A percentile compares a stretch with the other conserved stretches of the same genome.
phyloP scores from a whole-genome alignment of 1,284 basidiomycete species.

The Schizopora paradoxa region DNA sequence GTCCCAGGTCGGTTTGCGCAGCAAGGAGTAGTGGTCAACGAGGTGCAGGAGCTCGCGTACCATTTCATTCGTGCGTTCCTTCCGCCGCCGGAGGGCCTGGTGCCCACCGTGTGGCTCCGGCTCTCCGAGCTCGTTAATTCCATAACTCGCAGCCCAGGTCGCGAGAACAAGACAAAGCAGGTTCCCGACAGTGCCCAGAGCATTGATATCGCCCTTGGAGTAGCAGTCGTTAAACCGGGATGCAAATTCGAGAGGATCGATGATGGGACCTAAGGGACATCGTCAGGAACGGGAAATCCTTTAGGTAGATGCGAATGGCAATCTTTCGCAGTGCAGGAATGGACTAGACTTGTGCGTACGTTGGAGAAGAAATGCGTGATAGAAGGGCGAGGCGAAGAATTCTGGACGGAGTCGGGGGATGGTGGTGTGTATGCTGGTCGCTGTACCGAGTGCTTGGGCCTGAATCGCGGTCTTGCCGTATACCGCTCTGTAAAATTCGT shows the following conservation, averaged over 20 bases:
- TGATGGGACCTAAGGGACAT: constrained; percentile 50
- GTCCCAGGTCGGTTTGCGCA: constrained; percentile 82
- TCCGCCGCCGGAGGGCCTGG: constrained; percentile 34
- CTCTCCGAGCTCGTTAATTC: constrained; percentile 71
- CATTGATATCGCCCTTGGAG: constrained; percentile 49
- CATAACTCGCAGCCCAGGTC: constrained; percentile 83
- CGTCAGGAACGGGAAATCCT: constrained; percentile 18
- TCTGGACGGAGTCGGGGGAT: constrained; percentile 70
- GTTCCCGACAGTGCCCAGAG: constrained; percentile 53
- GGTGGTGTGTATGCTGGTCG: constrained; percentile 27
- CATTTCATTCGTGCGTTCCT: constrained; percentile 47
- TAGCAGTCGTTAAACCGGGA: constrained; percentile 58
- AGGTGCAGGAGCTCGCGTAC: constrained; percentile 69
- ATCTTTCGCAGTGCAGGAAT: constrained; percentile 34
- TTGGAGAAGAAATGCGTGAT: constrained; percentile 75
- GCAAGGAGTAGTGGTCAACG: constrained; percentile 71
- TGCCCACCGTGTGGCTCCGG: constrained; percentile 33
- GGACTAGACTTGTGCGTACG: constrained; percentile 41
- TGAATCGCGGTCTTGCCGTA: constrained; percentile 45
- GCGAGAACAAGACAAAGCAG: constrained; percentile 69
- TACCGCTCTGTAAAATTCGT: constrained; percentile 29
- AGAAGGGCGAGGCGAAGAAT: constrained; percentile 82
- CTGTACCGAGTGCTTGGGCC: constrained; percentile 19
- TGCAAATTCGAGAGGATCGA: constrained; percentile 72
- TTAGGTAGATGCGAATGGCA: constrained; percentile 27